Percentiles rank a stretch among this genome's conserved stretches.
These are phyloP conservation scores for Coemansia sp. DNA, from an alignment of 192 early-diverging fungal species.

Conservation along the genomic window DNA sequence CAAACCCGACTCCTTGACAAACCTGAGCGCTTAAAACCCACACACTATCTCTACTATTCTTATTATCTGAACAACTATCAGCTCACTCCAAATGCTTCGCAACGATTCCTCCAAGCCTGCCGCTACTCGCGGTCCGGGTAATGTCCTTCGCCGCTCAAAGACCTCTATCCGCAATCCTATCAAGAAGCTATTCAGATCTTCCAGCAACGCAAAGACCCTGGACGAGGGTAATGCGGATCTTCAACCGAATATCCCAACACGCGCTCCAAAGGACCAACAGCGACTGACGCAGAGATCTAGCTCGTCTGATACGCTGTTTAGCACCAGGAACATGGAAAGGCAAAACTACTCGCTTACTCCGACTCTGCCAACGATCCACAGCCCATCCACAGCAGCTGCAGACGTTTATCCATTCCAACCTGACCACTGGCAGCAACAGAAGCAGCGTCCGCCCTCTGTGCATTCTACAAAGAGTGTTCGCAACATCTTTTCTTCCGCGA, in stretches of 20 bases:
- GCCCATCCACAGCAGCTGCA: slow-evolving; percentile 11
- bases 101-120: not conserved
- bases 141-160: slow-evolving; percentile 22
- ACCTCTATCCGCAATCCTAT: slow-evolving; percentile 33
- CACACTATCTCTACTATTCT: not conserved
- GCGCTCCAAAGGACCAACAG: not conserved
- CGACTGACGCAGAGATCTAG: not conserved
- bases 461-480: slow-evolving; percentile 41
- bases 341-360: not conserved
- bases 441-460: slow-evolving; percentile 29
- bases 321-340: not conserved
- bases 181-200: slow-evolving; percentile 29
- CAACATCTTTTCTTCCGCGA: slow-evolving; percentile 41
- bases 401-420: slow-evolving; percentile 1
- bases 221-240: not conserved
- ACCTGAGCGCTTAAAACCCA: not conserved
- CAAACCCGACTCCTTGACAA: not conserved
- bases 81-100: slow-evolving; percentile 6
- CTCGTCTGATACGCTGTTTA: not conserved
- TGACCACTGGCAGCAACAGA: not conserved
- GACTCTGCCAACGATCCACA: slow-evolving; percentile 5
- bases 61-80: not conserved
- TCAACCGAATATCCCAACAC: not conserved
- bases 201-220: not conserved
- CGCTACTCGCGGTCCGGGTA: not conserved